Base-by-base conservation (phyloP, 2,329 filamentous ascomycete species). In the Remersonia thermophila region DNA sequence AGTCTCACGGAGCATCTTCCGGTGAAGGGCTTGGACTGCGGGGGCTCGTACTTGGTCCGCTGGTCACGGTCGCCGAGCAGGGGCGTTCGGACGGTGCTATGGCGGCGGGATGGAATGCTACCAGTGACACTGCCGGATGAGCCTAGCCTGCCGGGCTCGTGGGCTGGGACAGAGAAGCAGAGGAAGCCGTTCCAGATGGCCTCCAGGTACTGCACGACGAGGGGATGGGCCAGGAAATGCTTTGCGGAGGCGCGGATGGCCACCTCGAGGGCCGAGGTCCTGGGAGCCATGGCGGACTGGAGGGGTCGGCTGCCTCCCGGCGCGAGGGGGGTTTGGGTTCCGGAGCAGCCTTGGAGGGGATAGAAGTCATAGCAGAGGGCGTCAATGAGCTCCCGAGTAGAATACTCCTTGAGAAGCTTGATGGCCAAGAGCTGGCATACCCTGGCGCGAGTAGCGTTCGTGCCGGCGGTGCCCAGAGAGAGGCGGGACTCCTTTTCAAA, bases 111-210 rank as follows among this genome's bases (percentile, higher is more conserved):
- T 36, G 49, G 33, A 42, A 41, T 30, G 37, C 44, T 43, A 4
- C 35, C 39, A 12, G 25, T 27, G 15, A 35, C 36, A 25, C 42
- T 45, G 14, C 45, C 23, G 11, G 37, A 28, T 8, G 45, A 42
- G 6, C 26, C 30, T 20, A 32, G 85, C 77, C 55, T 95, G 89
- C n/a, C n/a, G 16, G 95, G 63, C 45, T 73, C 82, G 55, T 95
- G 87, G 4, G 85, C 84, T 10, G 80, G 77, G 2, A 85, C 91
- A 58, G 94, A 86, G 53, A 96, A 95, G 47, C 91, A 86, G 46
- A 96, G 91, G 13, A 83, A 89, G 18, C 89, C 89, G 14, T 85
- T 89, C 89, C 89, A 96, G 43, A 96, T 94, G 30, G 86, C 87
- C 57, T 95, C 86, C n/a, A 96, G 67, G 54, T 95, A 87, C 56